Percentiles rank a stretch among this genome's conserved stretches.
phyloP scores from a whole-genome alignment of 768 basidiomycete genomes.

The Lentinula boryana region DNA sequence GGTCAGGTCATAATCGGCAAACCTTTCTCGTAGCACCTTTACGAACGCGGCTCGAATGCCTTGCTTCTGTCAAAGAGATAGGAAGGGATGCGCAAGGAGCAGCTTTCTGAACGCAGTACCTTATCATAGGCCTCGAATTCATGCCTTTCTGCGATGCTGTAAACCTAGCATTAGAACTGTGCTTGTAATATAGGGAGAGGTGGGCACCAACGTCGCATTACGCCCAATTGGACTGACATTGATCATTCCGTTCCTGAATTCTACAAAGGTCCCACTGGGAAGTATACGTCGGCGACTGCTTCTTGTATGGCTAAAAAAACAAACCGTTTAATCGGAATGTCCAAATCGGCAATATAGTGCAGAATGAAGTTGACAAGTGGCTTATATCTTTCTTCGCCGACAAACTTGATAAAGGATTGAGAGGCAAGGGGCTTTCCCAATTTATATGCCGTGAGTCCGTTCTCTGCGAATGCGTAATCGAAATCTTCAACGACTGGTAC shows the following conservation, averaged over 20 bases:
- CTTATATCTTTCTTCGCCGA: slow-evolving; percentile 95
- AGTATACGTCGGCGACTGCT: not conserved
- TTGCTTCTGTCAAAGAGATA: slow-evolving; percentile 43
- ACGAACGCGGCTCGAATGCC: slow-evolving; percentile 71
- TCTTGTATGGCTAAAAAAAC: slow-evolving; percentile 5
- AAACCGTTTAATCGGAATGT: slow-evolving; percentile 90
- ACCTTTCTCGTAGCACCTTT: slow-evolving; percentile 70
- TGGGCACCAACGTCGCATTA: slow-evolving; percentile 74
- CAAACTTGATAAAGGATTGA: slow-evolving; percentile 80
- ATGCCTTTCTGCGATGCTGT: slow-evolving; percentile 71
- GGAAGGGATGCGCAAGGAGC: not conserved
- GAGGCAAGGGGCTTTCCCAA: slow-evolving; percentile 69
- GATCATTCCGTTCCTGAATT: slow-evolving; percentile 96
- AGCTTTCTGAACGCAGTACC: slow-evolving; percentile 29
- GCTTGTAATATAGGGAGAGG: not conserved
- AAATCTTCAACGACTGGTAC: slow-evolving; percentile 67
- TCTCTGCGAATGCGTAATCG: slow-evolving; percentile 92
- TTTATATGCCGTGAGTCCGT: slow-evolving; percentile 88
- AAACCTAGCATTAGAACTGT: not conserved
- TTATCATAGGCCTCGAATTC: slow-evolving; percentile 82
- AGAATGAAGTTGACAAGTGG: slow-evolving; percentile 86
- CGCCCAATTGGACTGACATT: slow-evolving; percentile 96
- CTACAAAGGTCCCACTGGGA: slow-evolving; percentile 85
- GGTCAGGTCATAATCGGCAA: slow-evolving; percentile 79
- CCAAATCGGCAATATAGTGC: slow-evolving; percentile 89